Conservation (phyloP, 1,284 basidiomycete species). For the Leccinum ponderosum region DNA sequence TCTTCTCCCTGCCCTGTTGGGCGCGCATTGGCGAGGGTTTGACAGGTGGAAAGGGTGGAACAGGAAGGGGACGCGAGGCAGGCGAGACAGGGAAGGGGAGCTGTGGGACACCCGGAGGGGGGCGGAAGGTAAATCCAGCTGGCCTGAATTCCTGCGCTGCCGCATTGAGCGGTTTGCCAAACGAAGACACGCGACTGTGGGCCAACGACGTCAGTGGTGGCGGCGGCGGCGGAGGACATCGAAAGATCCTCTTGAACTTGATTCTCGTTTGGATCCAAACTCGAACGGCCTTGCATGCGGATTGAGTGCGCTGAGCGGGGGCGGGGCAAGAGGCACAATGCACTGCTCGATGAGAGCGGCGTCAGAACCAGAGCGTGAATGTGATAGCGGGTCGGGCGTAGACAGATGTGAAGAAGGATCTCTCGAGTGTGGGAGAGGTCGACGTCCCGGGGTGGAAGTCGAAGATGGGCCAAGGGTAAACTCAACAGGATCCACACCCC, state of each 20-base stretch:
- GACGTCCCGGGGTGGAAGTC: constrained; percentile 37
- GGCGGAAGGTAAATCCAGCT: constrained; percentile 65
- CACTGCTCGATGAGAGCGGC: constrained; percentile 20
- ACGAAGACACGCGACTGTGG: constrained; percentile 61
- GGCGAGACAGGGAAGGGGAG: constrained; percentile 42
- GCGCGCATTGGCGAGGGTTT: constrained; percentile 33
- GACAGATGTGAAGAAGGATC: constrained; percentile 61
- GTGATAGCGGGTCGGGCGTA: constrained; percentile 53
- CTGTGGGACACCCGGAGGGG: constrained; percentile 62
- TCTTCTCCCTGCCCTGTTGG: constrained; percentile 74
- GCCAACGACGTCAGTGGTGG: constrained; percentile 39
- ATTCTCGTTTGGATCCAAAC: constrained; percentile 48
- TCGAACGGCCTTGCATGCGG: constrained; percentile 80
- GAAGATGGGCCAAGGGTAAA: constrained; percentile 38
- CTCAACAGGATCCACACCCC: constrained; percentile 40
- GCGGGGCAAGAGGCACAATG: neutral
- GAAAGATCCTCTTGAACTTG: constrained; percentile 36
- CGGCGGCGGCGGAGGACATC: constrained; percentile 12
- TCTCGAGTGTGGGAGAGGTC: constrained; percentile 65
- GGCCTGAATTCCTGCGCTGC: constrained; percentile 82
- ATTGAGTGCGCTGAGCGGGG: constrained; percentile 52
- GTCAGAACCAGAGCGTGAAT: constrained; percentile 57
- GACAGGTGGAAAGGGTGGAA: constrained; percentile 31
- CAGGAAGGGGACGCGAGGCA: constrained; percentile 37
- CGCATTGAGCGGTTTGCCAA: constrained; percentile 69